A percentile compares a stretch with the other conserved stretches of the same genome.
Conservation (phyloP, 495 filamentous ascomycete species). For the Xylaria nigripes region DNA sequence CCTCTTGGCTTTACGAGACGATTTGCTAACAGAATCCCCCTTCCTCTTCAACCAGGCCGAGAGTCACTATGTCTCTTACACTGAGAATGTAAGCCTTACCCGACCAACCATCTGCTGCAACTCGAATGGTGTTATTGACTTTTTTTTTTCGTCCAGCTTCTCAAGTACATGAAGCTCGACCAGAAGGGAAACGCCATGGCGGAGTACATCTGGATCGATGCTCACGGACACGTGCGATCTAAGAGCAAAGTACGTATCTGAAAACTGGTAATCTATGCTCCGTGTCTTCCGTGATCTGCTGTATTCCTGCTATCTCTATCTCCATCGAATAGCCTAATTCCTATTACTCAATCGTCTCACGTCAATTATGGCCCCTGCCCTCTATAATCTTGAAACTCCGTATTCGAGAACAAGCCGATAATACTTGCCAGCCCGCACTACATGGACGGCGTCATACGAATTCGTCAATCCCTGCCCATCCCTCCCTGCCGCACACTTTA, state of each 20-base stretch:
- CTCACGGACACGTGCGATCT: slow-evolving; percentile 23
- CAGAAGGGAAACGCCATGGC: slow-evolving; percentile 81
- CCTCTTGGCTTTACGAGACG: slow-evolving; percentile 23
- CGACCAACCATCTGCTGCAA: slow-evolving; percentile 1
- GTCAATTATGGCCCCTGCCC: slow-evolving; percentile 9
- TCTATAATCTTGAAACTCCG: not conserved
- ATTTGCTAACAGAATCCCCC: slow-evolving; percentile 39
- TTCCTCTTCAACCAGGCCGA: slow-evolving; percentile 46
- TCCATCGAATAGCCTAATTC: slow-evolving; percentile 24
- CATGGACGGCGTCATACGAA: slow-evolving; percentile 7
- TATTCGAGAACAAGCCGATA: not conserved
- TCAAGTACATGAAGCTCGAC: slow-evolving; percentile 85
- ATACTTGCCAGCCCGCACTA: not conserved
- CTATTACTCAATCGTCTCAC: slow-evolving; percentile 21
- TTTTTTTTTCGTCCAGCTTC: slow-evolving; percentile 50
- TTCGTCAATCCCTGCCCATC: not conserved
- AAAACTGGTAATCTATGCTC: slow-evolving; percentile 36
- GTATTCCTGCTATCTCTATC: slow-evolving; percentile 11
- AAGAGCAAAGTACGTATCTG: slow-evolving; percentile 44
- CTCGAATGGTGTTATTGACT: slow-evolving; percentile 15
- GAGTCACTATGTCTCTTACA: slow-evolving; percentile 49
- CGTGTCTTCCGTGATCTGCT: too few relatives aligned
- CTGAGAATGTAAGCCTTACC: slow-evolving; percentile 45
- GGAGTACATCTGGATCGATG: slow-evolving; percentile 98
- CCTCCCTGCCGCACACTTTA: too few relatives aligned